These are phyloP conservation scores for Emericellopsis atlantica DNA, from an alignment of 2,329 filamentous ascomycete genomes.

Conservation along the genomic window DNA sequence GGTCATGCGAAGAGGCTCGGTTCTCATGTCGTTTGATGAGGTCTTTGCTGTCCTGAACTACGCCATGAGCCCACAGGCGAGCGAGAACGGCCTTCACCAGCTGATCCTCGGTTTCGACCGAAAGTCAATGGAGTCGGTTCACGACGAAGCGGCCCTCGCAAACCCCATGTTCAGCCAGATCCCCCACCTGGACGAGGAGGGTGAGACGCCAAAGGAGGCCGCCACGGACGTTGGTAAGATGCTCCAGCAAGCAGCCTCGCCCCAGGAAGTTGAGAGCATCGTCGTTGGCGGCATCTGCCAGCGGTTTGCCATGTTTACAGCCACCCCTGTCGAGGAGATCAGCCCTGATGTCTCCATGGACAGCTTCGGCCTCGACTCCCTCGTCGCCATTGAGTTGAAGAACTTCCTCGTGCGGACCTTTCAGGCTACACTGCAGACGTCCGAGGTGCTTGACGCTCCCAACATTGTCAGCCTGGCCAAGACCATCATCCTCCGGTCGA, in stretches of 20 bases:
- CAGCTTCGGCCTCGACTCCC: neutral
- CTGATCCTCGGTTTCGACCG: too few species aligned
- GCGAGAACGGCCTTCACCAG: neutral
- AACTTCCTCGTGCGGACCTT: constrained; percentile 12
- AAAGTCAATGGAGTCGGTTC: too few species aligned
- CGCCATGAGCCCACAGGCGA: neutral
- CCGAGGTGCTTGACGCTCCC: constrained; percentile 11
- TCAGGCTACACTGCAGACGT: constrained; percentile 11
- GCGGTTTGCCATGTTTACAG: neutral
- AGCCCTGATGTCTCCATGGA: neutral
- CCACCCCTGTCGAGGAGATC: neutral
- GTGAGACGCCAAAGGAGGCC: neutral
- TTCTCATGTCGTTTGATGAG: neutral
- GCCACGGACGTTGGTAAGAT: neutral
- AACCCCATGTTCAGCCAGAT: too few species aligned
- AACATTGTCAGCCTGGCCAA: constrained; percentile 6
- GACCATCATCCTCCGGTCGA: too few species aligned
- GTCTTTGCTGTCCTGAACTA: neutral
- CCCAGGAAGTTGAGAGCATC: neutral
- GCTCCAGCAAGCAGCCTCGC: neutral
- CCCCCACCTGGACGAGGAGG: neutral
- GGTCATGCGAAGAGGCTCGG: neutral
- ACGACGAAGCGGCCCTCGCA: too few species aligned
- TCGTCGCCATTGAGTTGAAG: constrained; percentile 4
- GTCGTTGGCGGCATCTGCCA: neutral